Conservation (phyloP, 257 asterid genomes). For the Misopates orontium region DNA sequence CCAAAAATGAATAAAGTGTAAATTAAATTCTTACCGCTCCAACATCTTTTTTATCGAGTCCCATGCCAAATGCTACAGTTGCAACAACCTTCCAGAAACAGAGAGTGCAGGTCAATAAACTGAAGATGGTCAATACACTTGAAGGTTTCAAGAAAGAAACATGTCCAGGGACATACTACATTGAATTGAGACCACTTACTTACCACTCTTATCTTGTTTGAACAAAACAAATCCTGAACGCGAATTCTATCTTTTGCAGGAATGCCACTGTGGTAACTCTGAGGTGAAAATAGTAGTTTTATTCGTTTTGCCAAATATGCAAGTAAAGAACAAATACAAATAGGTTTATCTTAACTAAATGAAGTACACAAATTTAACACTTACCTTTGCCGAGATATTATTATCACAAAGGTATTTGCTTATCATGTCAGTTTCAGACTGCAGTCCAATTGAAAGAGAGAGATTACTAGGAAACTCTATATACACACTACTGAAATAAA, state of each 20-base stretch:
- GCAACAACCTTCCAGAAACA: slow-evolving; percentile 84
- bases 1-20: slow-evolving; percentile 24
- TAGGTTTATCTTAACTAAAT: slow-evolving; percentile 24
- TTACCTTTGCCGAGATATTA: slow-evolving; percentile 84
- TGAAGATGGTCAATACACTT: slow-evolving; percentile 8
- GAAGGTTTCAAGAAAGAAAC: slow-evolving; percentile 11
- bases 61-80: slow-evolving; percentile 99
- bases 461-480: slow-evolving; percentile 22
- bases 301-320: slow-evolving; percentile 9
- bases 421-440: slow-evolving; percentile 89
- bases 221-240: slow-evolving; percentile 75
- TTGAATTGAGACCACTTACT: slow-evolving; percentile 27
- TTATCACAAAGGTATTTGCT: slow-evolving; percentile 81
- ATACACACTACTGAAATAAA: slow-evolving; percentile 2
- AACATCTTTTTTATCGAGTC: slow-evolving; percentile 92
- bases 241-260: slow-evolving; percentile 82
- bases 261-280: slow-evolving; percentile 95
- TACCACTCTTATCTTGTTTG: slow-evolving; percentile 92
- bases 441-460: slow-evolving; percentile 31
- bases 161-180: slow-evolving; percentile 10
- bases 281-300: slow-evolving; percentile 28
- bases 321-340: slow-evolving; percentile 27
- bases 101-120: slow-evolving; percentile 27
- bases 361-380: slow-evolving; percentile 36
- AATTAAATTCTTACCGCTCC: slow-evolving; percentile 78